Evolutionary conservation across 768 basidiomycete species (phyloP).

Genomic region (Austroboletus eburneus): DNA sequence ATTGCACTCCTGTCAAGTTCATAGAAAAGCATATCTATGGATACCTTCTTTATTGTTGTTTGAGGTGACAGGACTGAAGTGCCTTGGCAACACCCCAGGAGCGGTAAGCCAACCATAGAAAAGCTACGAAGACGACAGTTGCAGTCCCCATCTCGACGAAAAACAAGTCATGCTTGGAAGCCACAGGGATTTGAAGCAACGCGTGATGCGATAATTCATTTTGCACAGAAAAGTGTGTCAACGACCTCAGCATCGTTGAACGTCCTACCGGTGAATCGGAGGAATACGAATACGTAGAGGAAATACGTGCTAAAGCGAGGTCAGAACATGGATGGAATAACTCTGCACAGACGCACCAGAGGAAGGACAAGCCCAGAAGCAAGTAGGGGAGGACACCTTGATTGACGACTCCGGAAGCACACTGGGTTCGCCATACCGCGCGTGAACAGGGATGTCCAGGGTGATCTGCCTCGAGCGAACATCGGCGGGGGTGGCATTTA

Average conservation of each 20-base stretch:
- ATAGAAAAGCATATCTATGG: slow-evolving; percentile 6
- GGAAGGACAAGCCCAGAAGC: slow-evolving; percentile 32
- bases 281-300: slow-evolving; percentile 15
- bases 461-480: slow-evolving; percentile 6
- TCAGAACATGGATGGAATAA: slow-evolving; percentile 4
- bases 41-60: slow-evolving; percentile 21
- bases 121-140: slow-evolving; percentile 28
- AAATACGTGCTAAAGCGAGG: slow-evolving; percentile 2
- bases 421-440: slow-evolving; percentile 38
- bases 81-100: slow-evolving; percentile 23
- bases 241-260: slow-evolving; percentile 22
- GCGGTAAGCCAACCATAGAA: slow-evolving; percentile 30
- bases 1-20: slow-evolving; percentile 14
- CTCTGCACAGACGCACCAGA: slow-evolving; percentile 17
- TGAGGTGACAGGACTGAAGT: slow-evolving; percentile 19
- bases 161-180: slow-evolving; percentile 27
- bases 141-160: slow-evolving; percentile 36
- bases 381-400: slow-evolving; percentile 22
- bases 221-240: slow-evolving; percentile 15
- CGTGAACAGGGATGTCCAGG: slow-evolving; percentile 41
- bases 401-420: slow-evolving; percentile 15
- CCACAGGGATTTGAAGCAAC: slow-evolving; percentile 31
- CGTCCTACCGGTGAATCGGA: slow-evolving; percentile 13
- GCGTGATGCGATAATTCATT: slow-evolving; percentile 5
- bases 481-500: slow-evolving; percentile 22